Evolutionary conservation across 2,329 filamentous ascomycete species (phyloP), one percentile per base, ranked within the genome.

Genomic region (Colletotrichum endophyticum): DNA sequence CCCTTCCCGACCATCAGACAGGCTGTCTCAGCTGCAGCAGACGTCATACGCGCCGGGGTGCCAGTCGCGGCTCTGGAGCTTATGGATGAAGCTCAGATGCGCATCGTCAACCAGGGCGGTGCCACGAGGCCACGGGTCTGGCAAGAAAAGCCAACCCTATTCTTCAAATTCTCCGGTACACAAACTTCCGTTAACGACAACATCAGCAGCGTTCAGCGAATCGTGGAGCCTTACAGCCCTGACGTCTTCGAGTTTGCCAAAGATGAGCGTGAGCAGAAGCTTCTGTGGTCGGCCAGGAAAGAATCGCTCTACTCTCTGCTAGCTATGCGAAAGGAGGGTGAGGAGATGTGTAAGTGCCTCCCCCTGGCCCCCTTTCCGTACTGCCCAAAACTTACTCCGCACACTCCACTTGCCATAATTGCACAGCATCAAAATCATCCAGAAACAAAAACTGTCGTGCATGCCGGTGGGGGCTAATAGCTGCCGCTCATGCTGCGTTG

Each of bases 121-220:
- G 92, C 92, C 36, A 88, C 89, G 30, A 92, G 92, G 0, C 89
- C 83, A 8, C 82, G 87, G 28, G 86, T 87, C 39, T 95, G 94
- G 94, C 90, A 90, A 75, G 93, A 95, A 81, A 85, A 86, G 0
- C 92, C 94, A 0, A 95, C 94, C 0, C 86, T 95, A 3, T 95
- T 96, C 81, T 91, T 95, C 86, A 95, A 95, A 68, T 95, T 95
- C 80, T 89, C 91, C 0, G 94, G 94, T 15, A 95, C 93, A 0
- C 88, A 91, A 0, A 86, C 85, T 9, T 87, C 88, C 0, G 90
- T 95, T 49, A 91, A 91, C 78, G 88, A 90, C 56, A 85, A 94
- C 53, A 90, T 92, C 4, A 8, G n/a, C 30, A 90, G 89, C 75
- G 83, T 84, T 15, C 80, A 94, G 11, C 87, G 88, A 34, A 83